Conservation (phyloP, 805 yeast species). For the Candida ortonii region DNA sequence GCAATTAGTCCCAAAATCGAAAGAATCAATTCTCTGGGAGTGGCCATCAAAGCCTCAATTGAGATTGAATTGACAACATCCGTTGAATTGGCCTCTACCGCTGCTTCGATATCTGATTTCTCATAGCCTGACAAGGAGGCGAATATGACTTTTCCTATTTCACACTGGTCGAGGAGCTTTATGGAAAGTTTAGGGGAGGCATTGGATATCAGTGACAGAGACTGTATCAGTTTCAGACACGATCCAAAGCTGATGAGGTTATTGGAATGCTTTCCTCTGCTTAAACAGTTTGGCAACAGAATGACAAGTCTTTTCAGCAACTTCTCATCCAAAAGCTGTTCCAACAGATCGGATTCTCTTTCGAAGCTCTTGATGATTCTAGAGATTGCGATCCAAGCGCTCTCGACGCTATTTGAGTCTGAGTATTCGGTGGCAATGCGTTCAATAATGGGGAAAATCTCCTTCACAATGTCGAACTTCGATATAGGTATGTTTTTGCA, state of each 20-base stretch:
- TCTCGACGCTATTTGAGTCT: slow-evolving; percentile 61
- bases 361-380: slow-evolving; percentile 52
- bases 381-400: slow-evolving; percentile 63
- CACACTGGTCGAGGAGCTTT: slow-evolving; percentile 45
- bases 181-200: slow-evolving; percentile 43
- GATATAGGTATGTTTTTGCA: slow-evolving; percentile 46
- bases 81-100: not conserved
- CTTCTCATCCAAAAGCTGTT: slow-evolving; percentile 38
- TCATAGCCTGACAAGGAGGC: slow-evolving; percentile 52
- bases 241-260: slow-evolving; percentile 35
- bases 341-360: slow-evolving; percentile 41
- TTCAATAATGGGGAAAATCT: slow-evolving; percentile 58
- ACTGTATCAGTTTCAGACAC: slow-evolving; percentile 40
- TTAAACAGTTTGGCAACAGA: slow-evolving; percentile 29
- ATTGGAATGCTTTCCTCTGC: slow-evolving; percentile 26
- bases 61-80: slow-evolving; percentile 32
- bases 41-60: slow-evolving; percentile 69
- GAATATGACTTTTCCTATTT: slow-evolving; percentile 46
- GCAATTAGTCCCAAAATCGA: slow-evolving; percentile 55
- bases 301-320: slow-evolving; percentile 33
- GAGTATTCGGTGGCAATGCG: slow-evolving; percentile 51
- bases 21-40: slow-evolving; percentile 63
- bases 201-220: slow-evolving; percentile 43
- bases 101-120: slow-evolving; percentile 25
- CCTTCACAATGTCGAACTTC: slow-evolving; percentile 48